Evolutionary conservation across 1,284 basidiomycete genomes (phyloP).

Genomic region (Cutaneotrichosporon arboriforme): DNA sequence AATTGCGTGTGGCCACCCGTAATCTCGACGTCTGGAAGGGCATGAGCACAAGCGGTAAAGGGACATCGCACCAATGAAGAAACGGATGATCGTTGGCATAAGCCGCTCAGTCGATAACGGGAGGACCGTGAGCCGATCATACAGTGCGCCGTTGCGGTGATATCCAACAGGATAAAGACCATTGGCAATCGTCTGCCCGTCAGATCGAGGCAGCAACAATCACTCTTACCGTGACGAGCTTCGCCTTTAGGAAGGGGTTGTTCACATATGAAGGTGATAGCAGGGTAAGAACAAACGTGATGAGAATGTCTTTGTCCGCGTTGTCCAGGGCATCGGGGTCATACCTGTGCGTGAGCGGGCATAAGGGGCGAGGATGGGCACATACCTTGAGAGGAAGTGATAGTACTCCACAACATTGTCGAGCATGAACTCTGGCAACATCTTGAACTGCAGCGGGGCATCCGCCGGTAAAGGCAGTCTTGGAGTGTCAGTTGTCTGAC

Average conservation of each 20-base stretch:
- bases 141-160: conserved; percentile 71
- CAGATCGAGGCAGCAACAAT: background rate
- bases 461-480: conserved; percentile 81
- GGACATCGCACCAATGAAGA: conserved; percentile 74
- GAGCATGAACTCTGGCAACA: conserved; percentile 89
- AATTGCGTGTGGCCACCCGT: conserved; percentile 98
- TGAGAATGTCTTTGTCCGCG: conserved; percentile 77
- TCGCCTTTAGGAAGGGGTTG: conserved; percentile 97
- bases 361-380: background rate
- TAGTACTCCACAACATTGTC: conserved; percentile 92
- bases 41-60: conserved; percentile 1
- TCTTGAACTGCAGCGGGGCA: conserved; percentile 75
- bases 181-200: conserved; percentile 68
- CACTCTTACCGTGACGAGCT: conserved; percentile 76
- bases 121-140: conserved; percentile 75
- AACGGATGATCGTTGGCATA: conserved; percentile 86
- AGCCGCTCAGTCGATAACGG: conserved; percentile 78
- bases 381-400: conserved; percentile 73
- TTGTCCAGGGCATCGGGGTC: conserved; percentile 74
- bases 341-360: conserved; percentile 51
- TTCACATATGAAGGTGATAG: conserved; percentile 95
- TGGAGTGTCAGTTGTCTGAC: conserved; percentile 9
- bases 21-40: conserved; percentile 79
- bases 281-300: conserved; percentile 87
- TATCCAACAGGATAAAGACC: conserved; percentile 72